These are phyloP conservation scores for Petunia hybrid DNA, from an alignment of 305 asterid species.

Conservation along the genomic window DNA sequence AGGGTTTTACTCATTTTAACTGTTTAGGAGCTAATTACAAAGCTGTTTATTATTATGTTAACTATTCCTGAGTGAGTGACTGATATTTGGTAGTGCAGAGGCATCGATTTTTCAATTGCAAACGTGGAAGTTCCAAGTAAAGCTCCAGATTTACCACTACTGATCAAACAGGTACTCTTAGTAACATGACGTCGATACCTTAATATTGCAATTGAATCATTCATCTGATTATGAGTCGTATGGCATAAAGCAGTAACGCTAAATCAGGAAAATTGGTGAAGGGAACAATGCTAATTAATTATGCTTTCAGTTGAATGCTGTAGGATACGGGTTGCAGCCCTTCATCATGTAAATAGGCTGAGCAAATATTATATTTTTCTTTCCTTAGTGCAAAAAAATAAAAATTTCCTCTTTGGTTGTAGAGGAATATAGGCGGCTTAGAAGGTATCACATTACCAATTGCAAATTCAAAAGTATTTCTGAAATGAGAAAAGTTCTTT, in stretches of 20 bases:
- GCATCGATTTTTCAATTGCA: slow-evolving; percentile 77
- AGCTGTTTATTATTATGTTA: background rate
- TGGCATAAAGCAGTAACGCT: background rate
- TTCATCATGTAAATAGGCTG: background rate
- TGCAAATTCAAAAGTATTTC: background rate
- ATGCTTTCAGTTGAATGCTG: background rate
- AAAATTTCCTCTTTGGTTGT: background rate
- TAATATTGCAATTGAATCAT: background rate
- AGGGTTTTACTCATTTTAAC: background rate
- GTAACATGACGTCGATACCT: slow-evolving; percentile 28
- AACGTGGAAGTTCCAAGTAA: slow-evolving; percentile 62
- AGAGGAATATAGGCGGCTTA: background rate
- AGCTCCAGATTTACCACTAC: slow-evolving; percentile 66
- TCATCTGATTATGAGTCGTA: slow-evolving; percentile 10
- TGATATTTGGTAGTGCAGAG: slow-evolving; percentile 57
- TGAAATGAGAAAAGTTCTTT: slow-evolving; percentile 14
- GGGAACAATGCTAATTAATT: background rate
- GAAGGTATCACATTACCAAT: background rate
- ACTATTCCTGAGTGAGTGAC: slow-evolving; percentile 21
- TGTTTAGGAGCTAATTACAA: background rate
- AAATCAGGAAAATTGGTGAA: slow-evolving; percentile 24
- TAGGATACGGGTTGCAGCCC: background rate
- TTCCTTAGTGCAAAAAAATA: background rate
- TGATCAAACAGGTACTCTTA: slow-evolving; percentile 65
- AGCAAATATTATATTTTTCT: background rate